Evolutionary conservation across 1,284 basidiomycete genomes (phyloP).

Genomic region (Leucoagaricus sp.): DNA sequence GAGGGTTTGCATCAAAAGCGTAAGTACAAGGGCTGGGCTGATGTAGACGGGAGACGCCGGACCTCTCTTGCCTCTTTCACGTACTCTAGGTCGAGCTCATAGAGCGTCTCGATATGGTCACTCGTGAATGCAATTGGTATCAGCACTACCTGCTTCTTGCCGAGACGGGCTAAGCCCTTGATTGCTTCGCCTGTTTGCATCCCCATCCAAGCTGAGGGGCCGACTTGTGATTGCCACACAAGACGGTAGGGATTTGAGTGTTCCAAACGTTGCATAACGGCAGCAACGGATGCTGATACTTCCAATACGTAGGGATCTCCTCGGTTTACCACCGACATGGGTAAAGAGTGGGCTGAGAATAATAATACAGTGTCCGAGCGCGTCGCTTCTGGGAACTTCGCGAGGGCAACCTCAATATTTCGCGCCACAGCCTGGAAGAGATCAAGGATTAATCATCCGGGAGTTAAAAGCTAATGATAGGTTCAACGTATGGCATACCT

Average conservation of each 20-base stretch:
- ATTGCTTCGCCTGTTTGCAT: constrained; percentile 93
- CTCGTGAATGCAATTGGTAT: constrained; percentile 98
- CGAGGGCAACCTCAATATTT: constrained; percentile 85
- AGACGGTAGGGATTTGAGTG: constrained; percentile 87
- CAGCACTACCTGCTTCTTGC: constrained; percentile 85
- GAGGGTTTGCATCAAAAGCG: constrained; percentile 16
- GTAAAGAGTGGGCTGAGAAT: constrained; percentile 98
- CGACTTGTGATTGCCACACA: constrained; percentile 98
- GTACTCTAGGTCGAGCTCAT: constrained; percentile 96
- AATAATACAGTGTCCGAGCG: constrained; percentile 82
- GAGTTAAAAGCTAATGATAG: constrained; percentile 11
- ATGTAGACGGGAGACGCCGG: constrained; percentile 20
- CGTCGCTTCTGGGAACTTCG: constrained; percentile 72
- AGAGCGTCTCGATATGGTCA: constrained; percentile 99
- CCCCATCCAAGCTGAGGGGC: constrained; percentile 97
- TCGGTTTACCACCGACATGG: constrained; percentile 96
- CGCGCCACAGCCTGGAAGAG: constrained; percentile 79
- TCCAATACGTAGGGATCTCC: constrained; percentile 98
- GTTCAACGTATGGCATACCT: constrained; percentile 53
- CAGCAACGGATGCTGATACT: constrained; percentile 90
- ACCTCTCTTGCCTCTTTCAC: constrained; percentile 90
- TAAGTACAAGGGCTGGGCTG: constrained; percentile 17
- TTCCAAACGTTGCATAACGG: constrained; percentile 85
- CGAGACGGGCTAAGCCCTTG: constrained; percentile 89
- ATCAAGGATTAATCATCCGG: constrained; percentile 7